These are phyloP conservation scores for Metschnikowia reukaufii DNA, from an alignment of 805 yeast species.

Conservation along the genomic window DNA sequence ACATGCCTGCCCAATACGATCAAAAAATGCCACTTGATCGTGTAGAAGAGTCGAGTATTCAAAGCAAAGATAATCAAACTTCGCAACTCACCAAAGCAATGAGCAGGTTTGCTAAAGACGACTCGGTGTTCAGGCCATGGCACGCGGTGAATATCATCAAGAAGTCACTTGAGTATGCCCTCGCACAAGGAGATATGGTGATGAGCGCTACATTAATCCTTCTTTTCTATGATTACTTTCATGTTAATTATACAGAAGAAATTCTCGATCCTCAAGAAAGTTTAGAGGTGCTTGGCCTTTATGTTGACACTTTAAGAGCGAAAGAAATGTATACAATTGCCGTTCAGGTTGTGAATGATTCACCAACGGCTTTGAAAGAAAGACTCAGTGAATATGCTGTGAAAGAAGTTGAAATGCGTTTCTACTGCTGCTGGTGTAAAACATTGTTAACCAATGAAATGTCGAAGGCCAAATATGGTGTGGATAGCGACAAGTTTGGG, in stretches of 20 bases:
- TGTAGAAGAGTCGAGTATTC: constrained; percentile 19
- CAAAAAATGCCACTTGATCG: constrained; percentile 13
- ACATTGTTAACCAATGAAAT: constrained; percentile 59
- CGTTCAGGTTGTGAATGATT: constrained; percentile 51
- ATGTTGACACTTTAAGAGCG: constrained; percentile 54
- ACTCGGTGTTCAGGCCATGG: constrained; percentile 49
- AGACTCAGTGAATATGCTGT: constrained; percentile 34
- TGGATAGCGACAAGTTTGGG: constrained; percentile 47
- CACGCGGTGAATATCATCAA: constrained; percentile 48
- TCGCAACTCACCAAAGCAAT: constrained; percentile 31
- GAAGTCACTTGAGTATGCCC: constrained; percentile 54
- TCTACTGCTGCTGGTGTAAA: constrained; percentile 63
- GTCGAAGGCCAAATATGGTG: constrained; percentile 40
- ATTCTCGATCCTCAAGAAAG: constrained; percentile 30
- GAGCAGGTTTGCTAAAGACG: constrained; percentile 4
- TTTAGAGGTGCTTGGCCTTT: constrained; percentile 57
- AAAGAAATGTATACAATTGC: constrained; percentile 55
- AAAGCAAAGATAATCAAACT: constrained; percentile 13
- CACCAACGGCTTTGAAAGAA: constrained; percentile 31
- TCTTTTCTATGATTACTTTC: constrained; percentile 44
- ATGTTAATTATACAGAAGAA: constrained; percentile 6
- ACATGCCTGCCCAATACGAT: background rate
- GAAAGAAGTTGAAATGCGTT: constrained; percentile 37
- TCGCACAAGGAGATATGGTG: constrained; percentile 62
- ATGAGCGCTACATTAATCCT: constrained; percentile 58